Evolutionary conservation across 345 rosid species (phyloP).

Genomic region (Camelina hispida): DNA sequence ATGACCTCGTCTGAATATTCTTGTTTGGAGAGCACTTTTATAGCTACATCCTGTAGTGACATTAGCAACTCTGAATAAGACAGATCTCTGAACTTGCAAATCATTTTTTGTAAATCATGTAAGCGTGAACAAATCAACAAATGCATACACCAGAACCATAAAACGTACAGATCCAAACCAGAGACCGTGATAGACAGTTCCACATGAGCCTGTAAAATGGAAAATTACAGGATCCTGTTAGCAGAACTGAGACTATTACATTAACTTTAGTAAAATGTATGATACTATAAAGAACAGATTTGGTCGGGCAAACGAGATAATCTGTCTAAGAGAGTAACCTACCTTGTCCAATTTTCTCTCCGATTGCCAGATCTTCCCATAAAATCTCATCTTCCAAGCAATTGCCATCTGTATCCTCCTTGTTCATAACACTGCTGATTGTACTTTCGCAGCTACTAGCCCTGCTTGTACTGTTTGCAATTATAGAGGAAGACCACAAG

Average conservation of each 20-base stretch:
- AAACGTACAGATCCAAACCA: constrained; percentile 99
- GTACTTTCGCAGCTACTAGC: constrained; percentile 93
- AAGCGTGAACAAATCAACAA: constrained; percentile 38
- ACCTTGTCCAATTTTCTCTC: constrained; percentile 98
- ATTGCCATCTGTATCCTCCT: constrained; percentile 74
- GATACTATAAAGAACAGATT: constrained; percentile 2
- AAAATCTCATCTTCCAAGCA: constrained; percentile 83
- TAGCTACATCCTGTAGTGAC: constrained; percentile 87
- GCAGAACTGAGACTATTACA: constrained; percentile 37
- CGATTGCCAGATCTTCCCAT: constrained; percentile 90
- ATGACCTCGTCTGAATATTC: constrained; percentile 90
- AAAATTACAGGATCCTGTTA: constrained; percentile 25
- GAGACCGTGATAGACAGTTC: constrained; percentile 93
- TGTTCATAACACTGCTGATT: constrained; percentile 72
- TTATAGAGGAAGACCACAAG: constrained; percentile 77
- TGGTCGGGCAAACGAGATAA: constrained; percentile 8
- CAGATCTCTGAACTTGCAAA: constrained; percentile 9
- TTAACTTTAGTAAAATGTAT: constrained; percentile 1
- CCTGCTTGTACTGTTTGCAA: constrained; percentile 87
- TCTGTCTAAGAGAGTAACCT: constrained; percentile 19
- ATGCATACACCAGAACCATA: constrained; percentile 41
- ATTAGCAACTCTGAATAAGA: constrained; percentile 36
- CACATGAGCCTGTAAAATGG: constrained; percentile 82
- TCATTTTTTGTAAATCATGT: background rate
- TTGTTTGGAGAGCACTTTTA: constrained; percentile 93